Evolutionary conservation across 1,284 basidiomycete species (phyloP).

Genomic region (Porodaedalea pini): DNA sequence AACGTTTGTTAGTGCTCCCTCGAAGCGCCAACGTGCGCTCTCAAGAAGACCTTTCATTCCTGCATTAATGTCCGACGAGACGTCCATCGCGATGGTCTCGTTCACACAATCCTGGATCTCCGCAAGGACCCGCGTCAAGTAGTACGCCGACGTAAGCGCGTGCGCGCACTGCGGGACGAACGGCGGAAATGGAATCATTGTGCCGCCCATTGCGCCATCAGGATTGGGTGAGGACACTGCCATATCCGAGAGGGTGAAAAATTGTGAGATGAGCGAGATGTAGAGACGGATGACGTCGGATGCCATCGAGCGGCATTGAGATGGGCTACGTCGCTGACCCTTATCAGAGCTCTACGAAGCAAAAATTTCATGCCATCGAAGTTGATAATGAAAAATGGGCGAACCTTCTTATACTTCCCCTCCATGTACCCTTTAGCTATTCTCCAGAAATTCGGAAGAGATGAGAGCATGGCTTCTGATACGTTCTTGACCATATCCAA

Average conservation of each 20-base stretch:
- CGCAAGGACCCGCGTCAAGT: conserved; percentile 72
- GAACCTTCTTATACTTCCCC: conserved; percentile 83
- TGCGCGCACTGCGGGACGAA: conserved; percentile 77
- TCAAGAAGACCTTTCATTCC: conserved; percentile 75
- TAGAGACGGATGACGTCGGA: conserved; percentile 88
- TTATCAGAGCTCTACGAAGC: conserved; percentile 22
- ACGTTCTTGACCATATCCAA: conserved; percentile 68
- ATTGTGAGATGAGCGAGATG: conserved; percentile 81
- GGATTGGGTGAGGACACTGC: conserved; percentile 48
- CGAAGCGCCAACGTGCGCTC: conserved; percentile 85
- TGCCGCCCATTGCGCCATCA: conserved; percentile 23
- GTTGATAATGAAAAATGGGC: conserved; percentile 30
- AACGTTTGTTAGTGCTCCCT: conserved; percentile 71
- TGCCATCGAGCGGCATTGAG: conserved; percentile 88
- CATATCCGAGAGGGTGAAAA: conserved; percentile 85
- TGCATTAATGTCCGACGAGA: conserved; percentile 69
- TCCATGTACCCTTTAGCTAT: conserved; percentile 90
- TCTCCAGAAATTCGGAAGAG: conserved; percentile 91
- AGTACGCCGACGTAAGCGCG: conserved; percentile 81
- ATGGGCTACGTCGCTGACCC: conserved; percentile 61
- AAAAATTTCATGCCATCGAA: neutral
- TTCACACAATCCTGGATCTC: conserved; percentile 85
- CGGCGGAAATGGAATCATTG: conserved; percentile 41
- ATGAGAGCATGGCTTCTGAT: conserved; percentile 64
- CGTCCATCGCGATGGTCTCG: conserved; percentile 80